Evolutionary conservation across 2,329 filamentous ascomycete genomes (phyloP).

Genomic region (Pseudogymnoascus sp.): DNA sequence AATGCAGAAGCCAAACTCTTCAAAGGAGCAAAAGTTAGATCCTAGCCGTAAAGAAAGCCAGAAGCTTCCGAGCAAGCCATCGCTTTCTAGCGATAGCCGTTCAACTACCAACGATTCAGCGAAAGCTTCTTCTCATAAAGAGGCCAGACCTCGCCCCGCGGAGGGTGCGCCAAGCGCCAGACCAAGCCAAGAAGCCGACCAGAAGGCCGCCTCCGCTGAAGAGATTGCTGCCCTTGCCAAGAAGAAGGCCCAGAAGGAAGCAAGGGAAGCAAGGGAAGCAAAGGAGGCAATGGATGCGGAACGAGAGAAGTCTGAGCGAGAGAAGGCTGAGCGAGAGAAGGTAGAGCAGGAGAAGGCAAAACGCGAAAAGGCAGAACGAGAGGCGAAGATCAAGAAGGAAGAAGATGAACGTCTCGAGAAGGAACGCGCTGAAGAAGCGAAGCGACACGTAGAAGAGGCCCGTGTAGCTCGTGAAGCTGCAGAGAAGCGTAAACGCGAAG

Average conservation of each 20-base stretch:
- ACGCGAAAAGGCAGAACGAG: slow-evolving; percentile 6
- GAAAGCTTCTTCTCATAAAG: slow-evolving; percentile 13
- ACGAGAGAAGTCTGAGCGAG: slow-evolving; percentile 26
- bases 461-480: slow-evolving; percentile 23
- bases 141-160: slow-evolving; percentile 8
- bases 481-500: slow-evolving; percentile 18
- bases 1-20: neutral
- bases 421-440: slow-evolving; percentile 23
- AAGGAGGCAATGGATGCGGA: slow-evolving; percentile 26
- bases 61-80: slow-evolving; percentile 16
- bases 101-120: neutral
- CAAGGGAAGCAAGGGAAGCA: slow-evolving; percentile 23
- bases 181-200: neutral
- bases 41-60: neutral
- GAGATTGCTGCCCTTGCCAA: slow-evolving; percentile 22
- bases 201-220: neutral
- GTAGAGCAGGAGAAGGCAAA: slow-evolving; percentile 8
- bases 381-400: slow-evolving; percentile 15
- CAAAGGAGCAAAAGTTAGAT: neutral
- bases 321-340: slow-evolving; percentile 21
- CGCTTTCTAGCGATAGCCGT: slow-evolving; percentile 15
- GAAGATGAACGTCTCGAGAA: slow-evolving; percentile 28
- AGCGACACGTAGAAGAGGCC: slow-evolving; percentile 18
- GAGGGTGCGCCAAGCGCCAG: slow-evolving; percentile 10
- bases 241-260: slow-evolving; percentile 27